A percentile compares a stretch with the other conserved stretches of the same genome.
Evolutionary conservation across 2,329 filamentous ascomycete genomes (phyloP).

Genomic region (Orbilia oligospora): DNA sequence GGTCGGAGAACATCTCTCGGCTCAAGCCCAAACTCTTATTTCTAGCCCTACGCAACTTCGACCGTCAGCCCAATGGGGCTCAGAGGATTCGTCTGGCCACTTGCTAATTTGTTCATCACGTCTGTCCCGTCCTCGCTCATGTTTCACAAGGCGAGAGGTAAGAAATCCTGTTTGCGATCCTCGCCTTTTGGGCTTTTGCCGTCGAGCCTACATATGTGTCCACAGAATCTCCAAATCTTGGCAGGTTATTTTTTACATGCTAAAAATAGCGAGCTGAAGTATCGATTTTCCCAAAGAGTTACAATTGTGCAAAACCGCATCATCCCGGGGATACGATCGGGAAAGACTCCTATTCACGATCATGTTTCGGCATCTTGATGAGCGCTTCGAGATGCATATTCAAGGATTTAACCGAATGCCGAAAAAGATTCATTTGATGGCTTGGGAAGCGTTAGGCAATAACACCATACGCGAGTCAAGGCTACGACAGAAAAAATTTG

Average conservation of each 20-base stretch:
- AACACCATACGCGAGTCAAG: slow-evolving; percentile 39
- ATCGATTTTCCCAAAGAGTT: slow-evolving; percentile 30
- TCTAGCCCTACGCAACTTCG: slow-evolving; percentile 41
- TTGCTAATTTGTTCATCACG: slow-evolving; percentile 19
- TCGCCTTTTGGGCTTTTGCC: slow-evolving; percentile 34
- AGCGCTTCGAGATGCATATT: slow-evolving; percentile 55
- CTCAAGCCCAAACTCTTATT: slow-evolving; percentile 52
- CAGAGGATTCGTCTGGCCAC: slow-evolving; percentile 37
- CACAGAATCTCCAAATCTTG: slow-evolving; percentile 40
- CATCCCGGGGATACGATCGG: slow-evolving; percentile 5
- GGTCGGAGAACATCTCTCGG: slow-evolving; percentile 35
- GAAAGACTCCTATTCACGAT: slow-evolving; percentile 22
- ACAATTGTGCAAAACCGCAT: slow-evolving; percentile 55
- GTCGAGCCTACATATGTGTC: slow-evolving; percentile 40
- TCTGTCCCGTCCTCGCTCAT: slow-evolving; percentile 32
- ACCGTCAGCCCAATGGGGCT: slow-evolving; percentile 55
- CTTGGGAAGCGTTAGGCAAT: slow-evolving; percentile 37
- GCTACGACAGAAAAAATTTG: slow-evolving; percentile 40
- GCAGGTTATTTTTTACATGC: slow-evolving; percentile 29
- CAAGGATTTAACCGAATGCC: slow-evolving; percentile 55
- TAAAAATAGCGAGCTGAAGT: slow-evolving; percentile 59
- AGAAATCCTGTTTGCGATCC: slow-evolving; percentile 51
- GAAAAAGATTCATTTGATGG: slow-evolving; percentile 21
- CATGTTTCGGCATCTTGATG: slow-evolving; percentile 25
- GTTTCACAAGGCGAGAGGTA: slow-evolving; percentile 51